Evolutionary conservation across 1,139 yeast species (phyloP).

Genomic region (Geotrichum bryndzae): DNA sequence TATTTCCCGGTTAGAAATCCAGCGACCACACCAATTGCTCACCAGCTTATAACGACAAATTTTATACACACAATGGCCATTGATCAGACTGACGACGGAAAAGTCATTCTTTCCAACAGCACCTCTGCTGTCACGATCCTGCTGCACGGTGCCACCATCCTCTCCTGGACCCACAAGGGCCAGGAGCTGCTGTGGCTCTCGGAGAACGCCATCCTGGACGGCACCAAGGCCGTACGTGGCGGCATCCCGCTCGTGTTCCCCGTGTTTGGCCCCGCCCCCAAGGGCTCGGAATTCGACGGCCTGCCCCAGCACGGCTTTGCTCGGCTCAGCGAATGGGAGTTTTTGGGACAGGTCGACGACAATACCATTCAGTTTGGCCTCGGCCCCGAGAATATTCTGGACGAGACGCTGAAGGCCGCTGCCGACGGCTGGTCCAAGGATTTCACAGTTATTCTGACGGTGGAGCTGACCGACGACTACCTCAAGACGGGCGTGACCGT

Average conservation of each 20-base stretch:
- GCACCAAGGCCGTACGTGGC: conserved; percentile 89
- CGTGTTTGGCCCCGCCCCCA: conserved; percentile 69
- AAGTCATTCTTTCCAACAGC: conserved; percentile 48
- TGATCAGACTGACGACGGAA: conserved; percentile 59
- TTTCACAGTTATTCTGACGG: conserved; percentile 69
- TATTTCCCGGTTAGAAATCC: too few relatives aligned
- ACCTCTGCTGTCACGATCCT: conserved; percentile 58
- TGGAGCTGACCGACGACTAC: conserved; percentile 48
- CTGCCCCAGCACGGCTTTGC: conserved; percentile 85
- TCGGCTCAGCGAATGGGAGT: conserved; percentile 83
- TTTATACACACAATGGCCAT: conserved; percentile 42
- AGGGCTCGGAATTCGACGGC: conserved; percentile 36
- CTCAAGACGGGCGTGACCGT: conserved; percentile 69
- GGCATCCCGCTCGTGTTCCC: conserved; percentile 97
- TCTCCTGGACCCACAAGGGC: conserved; percentile 71
- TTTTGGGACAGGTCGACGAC: conserved; percentile 69
- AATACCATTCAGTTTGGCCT: conserved; percentile 80
- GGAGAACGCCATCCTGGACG: conserved; percentile 70
- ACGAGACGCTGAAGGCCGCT: conserved; percentile 38
- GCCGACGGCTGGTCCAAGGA: conserved; percentile 57
- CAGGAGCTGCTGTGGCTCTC: conserved; percentile 64
- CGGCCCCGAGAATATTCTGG: conserved; percentile 72
- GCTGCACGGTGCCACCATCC: conserved; percentile 82
- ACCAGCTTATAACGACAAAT: background rate
- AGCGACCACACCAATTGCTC: background rate